Percentiles rank a stretch among this genome's conserved stretches.
These are phyloP conservation scores for Aspergillus heteromorphus DNA, from an alignment of 495 filamentous ascomycete species.

Conservation along the genomic window DNA sequence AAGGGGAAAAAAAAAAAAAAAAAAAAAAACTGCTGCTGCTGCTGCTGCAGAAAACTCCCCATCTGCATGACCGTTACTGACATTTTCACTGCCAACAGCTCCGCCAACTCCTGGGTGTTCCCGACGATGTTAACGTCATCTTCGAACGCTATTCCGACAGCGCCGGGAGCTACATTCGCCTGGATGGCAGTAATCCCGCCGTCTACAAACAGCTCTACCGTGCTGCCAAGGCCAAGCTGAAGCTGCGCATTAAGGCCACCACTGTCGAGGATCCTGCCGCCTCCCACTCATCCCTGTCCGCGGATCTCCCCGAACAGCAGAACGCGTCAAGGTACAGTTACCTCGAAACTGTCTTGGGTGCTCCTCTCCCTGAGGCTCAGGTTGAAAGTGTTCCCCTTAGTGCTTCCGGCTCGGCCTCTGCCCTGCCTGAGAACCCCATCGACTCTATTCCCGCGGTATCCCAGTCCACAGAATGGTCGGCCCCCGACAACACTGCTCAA, in stretches of 20 bases:
- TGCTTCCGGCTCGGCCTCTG: conserved; percentile 5
- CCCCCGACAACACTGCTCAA: conserved; percentile 6
- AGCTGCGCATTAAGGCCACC: conserved; percentile 83
- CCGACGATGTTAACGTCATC: conserved; percentile 58
- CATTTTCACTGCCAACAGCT: conserved; percentile 50
- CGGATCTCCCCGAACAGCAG: conserved; percentile 8
- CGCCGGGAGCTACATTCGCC: conserved; percentile 68
- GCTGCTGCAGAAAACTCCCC: no score
- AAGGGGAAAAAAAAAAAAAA: neutral
- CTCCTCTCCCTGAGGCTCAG: conserved; percentile 22
- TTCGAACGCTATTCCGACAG: conserved; percentile 98
- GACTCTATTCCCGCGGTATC: conserved; percentile 4
- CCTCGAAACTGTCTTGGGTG: conserved; percentile 40
- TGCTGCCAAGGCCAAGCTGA: conserved; percentile 96
- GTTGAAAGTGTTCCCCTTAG: conserved; percentile 10
- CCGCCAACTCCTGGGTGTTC: conserved; percentile 64
- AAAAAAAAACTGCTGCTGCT: neutral
- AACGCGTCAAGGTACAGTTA: conserved; percentile 30
- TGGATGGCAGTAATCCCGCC: conserved; percentile 69
- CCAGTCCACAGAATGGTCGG: conserved; percentile 5
- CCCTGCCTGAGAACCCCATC: conserved; percentile 3
- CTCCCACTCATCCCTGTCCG: conserved; percentile 9
- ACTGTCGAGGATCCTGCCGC: conserved; percentile 14
- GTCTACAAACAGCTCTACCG: conserved; percentile 97
- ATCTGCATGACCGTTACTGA: conserved; percentile 2